Conservation (phyloP, 2,329 filamentous ascomycete species). For the Mollisiaceae sp. region DNA sequence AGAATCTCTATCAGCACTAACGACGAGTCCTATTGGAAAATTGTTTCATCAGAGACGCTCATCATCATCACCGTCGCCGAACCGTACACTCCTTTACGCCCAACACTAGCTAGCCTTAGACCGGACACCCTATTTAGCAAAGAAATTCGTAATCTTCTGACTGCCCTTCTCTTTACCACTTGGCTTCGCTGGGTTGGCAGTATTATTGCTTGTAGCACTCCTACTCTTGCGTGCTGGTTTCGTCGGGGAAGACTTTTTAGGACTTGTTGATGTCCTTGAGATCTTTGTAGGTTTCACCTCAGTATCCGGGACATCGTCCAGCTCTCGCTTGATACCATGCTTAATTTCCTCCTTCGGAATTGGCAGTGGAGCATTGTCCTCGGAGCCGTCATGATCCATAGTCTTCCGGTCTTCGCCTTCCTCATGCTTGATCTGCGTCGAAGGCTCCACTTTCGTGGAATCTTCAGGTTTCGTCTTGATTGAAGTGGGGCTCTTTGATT, state of each 20-base stretch:
- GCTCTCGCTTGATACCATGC: slow-evolving; percentile 38
- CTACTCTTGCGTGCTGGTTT: slow-evolving; percentile 37
- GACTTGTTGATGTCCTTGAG: slow-evolving; percentile 31
- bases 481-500: slow-evolving; percentile 18
- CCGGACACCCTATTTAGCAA: slow-evolving; percentile 39
- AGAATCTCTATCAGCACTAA: neutral
- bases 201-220: slow-evolving; percentile 42
- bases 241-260: slow-evolving; percentile 30
- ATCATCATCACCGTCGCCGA: neutral
- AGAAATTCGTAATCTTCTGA: slow-evolving; percentile 60
- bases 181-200: slow-evolving; percentile 33
- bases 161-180: slow-evolving; percentile 36
- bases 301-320: slow-evolving; percentile 34
- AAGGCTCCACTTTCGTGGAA: slow-evolving; percentile 22
- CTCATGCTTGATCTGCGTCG: slow-evolving; percentile 34
- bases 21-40: neutral
- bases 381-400: slow-evolving; percentile 33
- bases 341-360: slow-evolving; percentile 32
- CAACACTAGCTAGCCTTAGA: neutral
- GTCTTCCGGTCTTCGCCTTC: slow-evolving; percentile 34
- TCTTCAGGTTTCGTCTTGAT: neutral
- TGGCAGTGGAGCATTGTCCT: slow-evolving; percentile 40
- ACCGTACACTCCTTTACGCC: neutral
- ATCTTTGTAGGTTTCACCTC: slow-evolving; percentile 38
- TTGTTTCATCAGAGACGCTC: neutral